These are phyloP conservation scores for Cercophora sp. DNA, from an alignment of 495 filamentous ascomycete genomes.

Conservation along the genomic window DNA sequence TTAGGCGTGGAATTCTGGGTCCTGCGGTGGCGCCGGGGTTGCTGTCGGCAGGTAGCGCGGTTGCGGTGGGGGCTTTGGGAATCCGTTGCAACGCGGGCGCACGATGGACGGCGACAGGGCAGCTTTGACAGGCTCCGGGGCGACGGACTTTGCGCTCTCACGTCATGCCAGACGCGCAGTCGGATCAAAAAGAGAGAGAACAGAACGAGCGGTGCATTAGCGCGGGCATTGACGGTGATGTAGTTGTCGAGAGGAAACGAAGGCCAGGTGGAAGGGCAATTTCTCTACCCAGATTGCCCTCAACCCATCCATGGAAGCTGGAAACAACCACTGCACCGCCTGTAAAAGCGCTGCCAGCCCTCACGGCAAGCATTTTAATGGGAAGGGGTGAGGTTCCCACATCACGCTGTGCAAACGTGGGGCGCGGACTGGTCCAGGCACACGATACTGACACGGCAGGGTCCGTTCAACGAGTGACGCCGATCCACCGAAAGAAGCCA, in stretches of 20 bases:
- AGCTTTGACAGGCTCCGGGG: not conserved
- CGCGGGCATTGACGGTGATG: conserved; percentile 16
- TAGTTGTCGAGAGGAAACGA: conserved; percentile 19
- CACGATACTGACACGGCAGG: not conserved
- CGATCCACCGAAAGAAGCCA: not conserved
- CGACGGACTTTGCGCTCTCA: too few species aligned
- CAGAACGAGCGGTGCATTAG: conserved; percentile 17
- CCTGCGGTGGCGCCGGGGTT: conserved; percentile 17
- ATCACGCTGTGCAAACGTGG: not conserved
- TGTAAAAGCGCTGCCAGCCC: conserved; percentile 16
- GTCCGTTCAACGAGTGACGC: conserved; percentile 3
- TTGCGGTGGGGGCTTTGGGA: not conserved
- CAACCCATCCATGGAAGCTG: not conserved
- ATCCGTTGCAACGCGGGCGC: not conserved
- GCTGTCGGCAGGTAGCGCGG: not conserved
- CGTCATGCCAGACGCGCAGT: conserved; percentile 6
- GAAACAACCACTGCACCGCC: not conserved
- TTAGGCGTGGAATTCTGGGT: conserved; percentile 9
- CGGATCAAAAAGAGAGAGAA: conserved; percentile 4
- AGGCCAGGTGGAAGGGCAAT: conserved; percentile 8
- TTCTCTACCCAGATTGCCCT: not conserved
- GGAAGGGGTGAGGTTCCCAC: conserved; percentile 18
- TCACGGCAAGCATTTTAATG: conserved; percentile 22
- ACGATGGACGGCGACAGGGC: not conserved
- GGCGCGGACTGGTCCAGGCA: not conserved